A percentile compares a stretch with the other conserved stretches of the same genome.
These are phyloP conservation scores for Rhizoctonia solani DNA, from an alignment of 1,284 basidiomycete species.

Conservation along the genomic window DNA sequence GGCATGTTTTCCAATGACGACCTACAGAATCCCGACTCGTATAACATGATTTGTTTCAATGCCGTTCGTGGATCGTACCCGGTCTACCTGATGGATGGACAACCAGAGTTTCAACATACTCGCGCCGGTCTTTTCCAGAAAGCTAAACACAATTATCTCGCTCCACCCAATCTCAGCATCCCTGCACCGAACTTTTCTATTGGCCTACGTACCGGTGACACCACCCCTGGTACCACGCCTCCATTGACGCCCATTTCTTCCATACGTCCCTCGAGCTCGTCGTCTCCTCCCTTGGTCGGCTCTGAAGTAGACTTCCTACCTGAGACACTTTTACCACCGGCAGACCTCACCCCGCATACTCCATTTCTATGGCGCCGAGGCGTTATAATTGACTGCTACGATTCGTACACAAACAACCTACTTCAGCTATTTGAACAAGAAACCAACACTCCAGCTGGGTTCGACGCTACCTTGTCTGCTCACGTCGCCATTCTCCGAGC, in stretches of 20 bases:
- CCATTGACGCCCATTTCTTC: constrained; percentile 1
- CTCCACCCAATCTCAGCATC: too few species aligned
- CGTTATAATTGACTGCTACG: constrained; percentile 73
- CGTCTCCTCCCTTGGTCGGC: background rate
- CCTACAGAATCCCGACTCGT: constrained; percentile 3
- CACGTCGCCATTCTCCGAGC: constrained; percentile 20
- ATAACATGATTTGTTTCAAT: constrained; percentile 22
- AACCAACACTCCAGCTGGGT: background rate
- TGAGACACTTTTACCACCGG: background rate
- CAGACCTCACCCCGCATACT: background rate
- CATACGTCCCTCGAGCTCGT: background rate
- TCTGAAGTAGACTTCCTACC: background rate
- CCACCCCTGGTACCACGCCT: constrained; percentile 14
- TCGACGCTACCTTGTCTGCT: background rate
- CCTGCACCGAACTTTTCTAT: too few species aligned
- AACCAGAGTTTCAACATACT: background rate
- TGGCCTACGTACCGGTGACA: too few species aligned
- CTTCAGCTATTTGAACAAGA: constrained; percentile 25
- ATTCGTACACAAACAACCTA: constrained; percentile 79
- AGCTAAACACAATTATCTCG: too few species aligned
- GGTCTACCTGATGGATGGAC: background rate
- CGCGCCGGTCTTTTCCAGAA: too few species aligned
- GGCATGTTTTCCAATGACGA: too few species aligned
- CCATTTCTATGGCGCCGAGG: constrained; percentile 16
- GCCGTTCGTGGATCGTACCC: constrained; percentile 11